Base-by-base conservation (phyloP, 805 yeast species). In the Myxozyma lipomycoides region DNA sequence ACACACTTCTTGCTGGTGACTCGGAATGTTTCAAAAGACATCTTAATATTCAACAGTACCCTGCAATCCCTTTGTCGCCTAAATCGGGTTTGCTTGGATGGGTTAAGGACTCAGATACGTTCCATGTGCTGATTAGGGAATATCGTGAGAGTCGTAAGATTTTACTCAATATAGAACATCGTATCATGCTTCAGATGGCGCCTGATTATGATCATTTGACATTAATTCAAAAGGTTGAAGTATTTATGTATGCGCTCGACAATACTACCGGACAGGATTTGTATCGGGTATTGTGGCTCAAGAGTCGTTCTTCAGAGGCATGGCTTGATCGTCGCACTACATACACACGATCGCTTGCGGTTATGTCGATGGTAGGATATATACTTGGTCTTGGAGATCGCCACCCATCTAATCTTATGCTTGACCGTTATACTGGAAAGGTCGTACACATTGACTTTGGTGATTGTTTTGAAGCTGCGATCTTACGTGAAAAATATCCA, bases 341-440 rank as follows among this genome's bases (percentile, higher is more conserved):
- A 1, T 93, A 93, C 64, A 91, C 98, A 0, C 76, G 98, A 50
- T 93, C 98, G 0, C 73, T 93, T 58, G 98, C 98, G 0, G 96
- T 88, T 3, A 95, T 93, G 98, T 91, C 98, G 0, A 93, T 93
- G 96, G 96, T 85, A 39, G 99, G 99, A 1, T 93, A 93, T 67
- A 91, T 93, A 47, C 74, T 93, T 22, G 99, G 99, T 12, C 75
- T 93, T 19, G 99, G 99, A 54, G 99, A 93, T 67, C 80, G 99
- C 55, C 99, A 93, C 69, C 98, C 98, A 24, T 87, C 97, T 26
- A 93, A 93, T 64, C 76, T 93, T 70, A 87, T 93, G 97, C 78
- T 93, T 70, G 95, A 91, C 67, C 74, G 96, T 56, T 79, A 84
- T 44, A 88, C 98, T 0, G 99, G 99, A 55, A 89, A 91, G 64